These are phyloP conservation scores for Boehmeria nivea DNA, from an alignment of 306 rosid species.

Conservation along the genomic window DNA sequence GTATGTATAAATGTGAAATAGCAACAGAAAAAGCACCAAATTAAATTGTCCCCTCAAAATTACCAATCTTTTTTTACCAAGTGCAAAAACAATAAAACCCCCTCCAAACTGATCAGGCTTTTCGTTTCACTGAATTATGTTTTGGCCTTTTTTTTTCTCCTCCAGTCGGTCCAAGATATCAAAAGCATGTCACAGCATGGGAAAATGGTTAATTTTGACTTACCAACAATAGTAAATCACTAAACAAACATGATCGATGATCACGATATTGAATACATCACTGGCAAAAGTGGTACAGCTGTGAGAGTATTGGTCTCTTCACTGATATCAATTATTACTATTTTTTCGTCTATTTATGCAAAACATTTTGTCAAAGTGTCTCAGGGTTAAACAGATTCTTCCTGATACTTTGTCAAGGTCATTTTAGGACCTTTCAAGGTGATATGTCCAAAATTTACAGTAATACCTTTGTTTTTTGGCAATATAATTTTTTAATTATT, in stretches of 20 bases:
- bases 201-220: constrained; percentile 13
- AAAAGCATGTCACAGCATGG: background rate
- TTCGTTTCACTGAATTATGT: background rate
- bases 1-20: background rate
- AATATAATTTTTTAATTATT: too few relatives aligned
- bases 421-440: background rate
- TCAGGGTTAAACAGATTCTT: background rate
- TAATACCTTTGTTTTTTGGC: background rate
- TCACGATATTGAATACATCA: too few relatives aligned
- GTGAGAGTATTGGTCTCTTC: too few relatives aligned
- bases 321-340: too few relatives aligned
- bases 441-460: constrained; percentile 12
- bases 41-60: constrained; percentile 4
- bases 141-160: constrained; percentile 1
- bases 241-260: too few relatives aligned
- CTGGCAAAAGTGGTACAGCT: too few relatives aligned
- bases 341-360: too few relatives aligned
- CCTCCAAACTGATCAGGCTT: background rate
- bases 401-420: constrained; percentile 4
- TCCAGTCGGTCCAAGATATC: constrained; percentile 17
- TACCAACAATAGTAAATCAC: constrained; percentile 1
- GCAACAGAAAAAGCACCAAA: constrained; percentile 17
- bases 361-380: constrained; percentile 15
- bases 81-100: background rate
- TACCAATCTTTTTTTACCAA: background rate